A percentile compares a stretch with the other conserved stretches of the same genome.
Evolutionary conservation across 164 flowering plant species (phyloP).

Genomic region (Vitis labrusca): DNA sequence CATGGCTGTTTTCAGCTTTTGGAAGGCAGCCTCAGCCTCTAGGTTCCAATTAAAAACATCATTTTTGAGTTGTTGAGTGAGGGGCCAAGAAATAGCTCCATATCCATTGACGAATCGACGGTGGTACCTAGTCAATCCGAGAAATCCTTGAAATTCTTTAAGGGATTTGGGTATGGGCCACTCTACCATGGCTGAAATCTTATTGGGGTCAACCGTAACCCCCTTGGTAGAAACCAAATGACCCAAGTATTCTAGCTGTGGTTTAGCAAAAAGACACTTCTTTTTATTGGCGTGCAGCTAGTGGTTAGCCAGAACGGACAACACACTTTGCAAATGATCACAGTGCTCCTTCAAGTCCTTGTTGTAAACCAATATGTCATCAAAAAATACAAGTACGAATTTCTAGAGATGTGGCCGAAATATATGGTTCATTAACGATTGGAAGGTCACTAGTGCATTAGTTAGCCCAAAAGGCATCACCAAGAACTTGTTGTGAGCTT

Average conservation of each 20-base stretch:
- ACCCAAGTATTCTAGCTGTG: neutral
- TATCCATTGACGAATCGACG: no score
- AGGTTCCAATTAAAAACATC: neutral
- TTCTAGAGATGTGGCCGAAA: no score
- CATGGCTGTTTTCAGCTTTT: neutral
- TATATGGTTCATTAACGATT: no score
- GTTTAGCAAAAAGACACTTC: neutral
- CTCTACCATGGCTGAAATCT: neutral
- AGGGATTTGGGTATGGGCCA: no score
- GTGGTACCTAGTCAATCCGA: no score
- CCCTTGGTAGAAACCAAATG: neutral
- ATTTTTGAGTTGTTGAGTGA: neutral
- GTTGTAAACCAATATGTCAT: no score
- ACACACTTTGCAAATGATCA: neutral
- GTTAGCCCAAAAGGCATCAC: no score
- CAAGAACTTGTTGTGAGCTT: no score
- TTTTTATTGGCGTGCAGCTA: neutral
- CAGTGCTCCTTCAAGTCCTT: no score
- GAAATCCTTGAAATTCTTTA: no score
- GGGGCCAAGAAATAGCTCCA: neutral
- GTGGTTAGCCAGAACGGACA: neutral
- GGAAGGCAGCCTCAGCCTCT: neutral
- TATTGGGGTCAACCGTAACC: neutral
- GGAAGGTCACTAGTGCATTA: no score
- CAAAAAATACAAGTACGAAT: no score